phyloP scores from a whole-genome alignment of 768 basidiomycete genomes.

The Lactifluus hygrophoroides region DNA sequence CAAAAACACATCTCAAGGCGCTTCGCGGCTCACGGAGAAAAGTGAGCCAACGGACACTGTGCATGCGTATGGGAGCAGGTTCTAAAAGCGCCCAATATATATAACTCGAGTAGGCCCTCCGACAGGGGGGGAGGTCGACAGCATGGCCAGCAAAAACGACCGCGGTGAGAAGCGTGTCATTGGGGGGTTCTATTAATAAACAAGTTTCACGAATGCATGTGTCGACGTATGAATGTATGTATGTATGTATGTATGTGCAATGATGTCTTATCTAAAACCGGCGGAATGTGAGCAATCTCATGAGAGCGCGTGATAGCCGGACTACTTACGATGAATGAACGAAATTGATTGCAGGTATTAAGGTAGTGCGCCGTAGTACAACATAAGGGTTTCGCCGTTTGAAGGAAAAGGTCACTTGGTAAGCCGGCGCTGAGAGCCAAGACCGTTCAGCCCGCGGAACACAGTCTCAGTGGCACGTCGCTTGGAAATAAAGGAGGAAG shows the following conservation, averaged over 20 bases:
- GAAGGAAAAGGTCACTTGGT: constrained; percentile 2
- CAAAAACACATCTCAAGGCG: neutral
- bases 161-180: constrained; percentile 9
- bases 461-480: constrained; percentile 11
- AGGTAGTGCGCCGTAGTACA: constrained; percentile 1
- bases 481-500: neutral
- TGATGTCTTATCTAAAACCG: constrained; percentile 6
- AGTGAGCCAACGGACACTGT: neutral
- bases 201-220: constrained; percentile 16
- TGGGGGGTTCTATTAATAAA: constrained; percentile 17
- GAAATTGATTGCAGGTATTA: constrained; percentile 1
- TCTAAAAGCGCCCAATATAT: constrained; percentile 3
- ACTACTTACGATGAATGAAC: constrained; percentile 13
- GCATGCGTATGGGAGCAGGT: neutral
- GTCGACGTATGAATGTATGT: constrained; percentile 16
- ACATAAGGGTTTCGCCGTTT: neutral
- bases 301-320: neutral
- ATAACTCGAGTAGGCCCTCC: neutral
- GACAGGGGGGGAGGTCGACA: neutral
- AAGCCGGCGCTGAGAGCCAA: constrained; percentile 6
- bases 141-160: neutral
- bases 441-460: constrained; percentile 13
- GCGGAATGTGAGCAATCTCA: neutral
- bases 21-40: constrained; percentile 3
- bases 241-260: constrained; percentile 12